Base-by-base conservation (phyloP, 1,284 basidiomycete genomes). In the Rhodotorula sp. region DNA sequence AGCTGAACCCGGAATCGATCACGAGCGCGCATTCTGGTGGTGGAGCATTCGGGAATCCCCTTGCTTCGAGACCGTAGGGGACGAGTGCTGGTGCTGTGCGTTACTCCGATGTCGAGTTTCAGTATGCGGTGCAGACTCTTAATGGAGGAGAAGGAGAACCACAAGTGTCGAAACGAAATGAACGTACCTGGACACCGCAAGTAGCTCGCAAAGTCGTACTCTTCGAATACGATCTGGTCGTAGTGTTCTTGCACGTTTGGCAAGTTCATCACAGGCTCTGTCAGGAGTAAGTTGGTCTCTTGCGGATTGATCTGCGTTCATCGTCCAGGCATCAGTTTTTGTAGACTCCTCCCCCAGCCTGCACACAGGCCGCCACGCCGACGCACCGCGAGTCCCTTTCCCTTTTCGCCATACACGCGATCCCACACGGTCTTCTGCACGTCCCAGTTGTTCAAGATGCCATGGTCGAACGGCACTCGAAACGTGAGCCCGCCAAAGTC, bases 181-280 rank as follows among this genome's bases (percentile, higher is more conserved):
- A 15, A 84, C 89, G 80, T 81, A 94, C 92, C 88, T 63, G 91
- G 87, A 78, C 87, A 88, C 48, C 93, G 86, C 80, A 87, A 86
- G 79, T 92, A 91, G 59, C 90, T 88, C 57, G 85, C 83, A 78
- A 95, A 96, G 77, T 95, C 94, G 82, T 95, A 98, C 80, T 96
- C 93, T 78, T 98, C 95, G 77, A 96, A 96, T 0, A 95, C 84
- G 79, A 98, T 90, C 81, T 96, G 90, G 80, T 97, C 95, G 75
- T 94, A 93, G 53, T 91, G 87, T 55, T 92, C 89, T 81, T 94
- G 90, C 26, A 95, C 87, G 79, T 92, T 93, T 26, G 91, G 91
- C 17, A 95, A 83, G 80, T 95, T 93, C 84, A 95, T 91, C 79
- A 93, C 93, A 5, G 94, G 91, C 81, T 97, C 95, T 4, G 95